Conservation (phyloP, 2,329 filamentous ascomycete genomes). For the Pyrenochaeta sp. region DNA sequence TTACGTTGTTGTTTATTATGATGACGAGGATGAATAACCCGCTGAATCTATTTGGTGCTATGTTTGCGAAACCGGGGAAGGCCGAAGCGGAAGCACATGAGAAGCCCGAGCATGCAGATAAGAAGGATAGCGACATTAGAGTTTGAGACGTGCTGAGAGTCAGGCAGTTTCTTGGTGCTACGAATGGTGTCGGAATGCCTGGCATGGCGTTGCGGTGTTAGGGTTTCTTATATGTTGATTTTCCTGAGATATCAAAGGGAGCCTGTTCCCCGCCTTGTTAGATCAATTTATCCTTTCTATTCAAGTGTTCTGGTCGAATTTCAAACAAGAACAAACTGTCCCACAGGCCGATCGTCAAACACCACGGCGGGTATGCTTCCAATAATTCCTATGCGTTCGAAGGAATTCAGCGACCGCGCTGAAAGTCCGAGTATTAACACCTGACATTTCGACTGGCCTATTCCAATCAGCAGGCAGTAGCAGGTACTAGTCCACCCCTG, state of each 20-base stretch:
- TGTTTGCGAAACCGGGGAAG: slow-evolving; percentile 26
- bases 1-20: slow-evolving; percentile 32
- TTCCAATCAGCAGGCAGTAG: neutral
- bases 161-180: neutral
- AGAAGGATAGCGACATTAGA: neutral
- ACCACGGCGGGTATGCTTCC: neutral
- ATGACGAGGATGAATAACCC: slow-evolving; percentile 27
- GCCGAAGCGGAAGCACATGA: slow-evolving; percentile 4
- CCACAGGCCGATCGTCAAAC: neutral
- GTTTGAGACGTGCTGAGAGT: neutral
- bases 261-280: too few species aligned
- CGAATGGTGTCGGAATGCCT: too few species aligned
- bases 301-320: neutral
- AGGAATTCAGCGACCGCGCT: neutral
- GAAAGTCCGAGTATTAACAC: neutral
- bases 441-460: neutral
- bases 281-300: too few species aligned
- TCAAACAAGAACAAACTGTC: neutral
- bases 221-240: too few species aligned
- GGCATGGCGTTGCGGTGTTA: too few species aligned
- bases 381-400: neutral
- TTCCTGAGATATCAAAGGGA: too few species aligned
- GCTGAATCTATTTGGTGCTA: slow-evolving; percentile 22
- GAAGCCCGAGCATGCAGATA: neutral
- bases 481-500: neutral